Conservation (phyloP, 129 eudicot species). For the Artemisia tridentata region DNA sequence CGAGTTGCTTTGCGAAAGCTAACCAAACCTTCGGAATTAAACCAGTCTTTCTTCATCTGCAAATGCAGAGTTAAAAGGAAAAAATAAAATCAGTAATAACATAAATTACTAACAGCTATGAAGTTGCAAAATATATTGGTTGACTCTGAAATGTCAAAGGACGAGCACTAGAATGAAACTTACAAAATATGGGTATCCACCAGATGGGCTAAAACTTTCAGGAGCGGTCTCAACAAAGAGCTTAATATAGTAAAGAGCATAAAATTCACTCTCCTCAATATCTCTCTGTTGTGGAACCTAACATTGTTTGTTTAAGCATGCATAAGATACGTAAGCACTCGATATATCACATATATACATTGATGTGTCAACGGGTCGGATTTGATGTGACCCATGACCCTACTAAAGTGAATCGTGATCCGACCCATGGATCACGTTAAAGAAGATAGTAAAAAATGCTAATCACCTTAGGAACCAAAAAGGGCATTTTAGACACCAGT, state of each 20-base stretch:
- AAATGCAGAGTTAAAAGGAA: slow-evolving; percentile 5
- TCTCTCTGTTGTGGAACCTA: slow-evolving; percentile 81
- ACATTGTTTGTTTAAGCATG: slow-evolving; percentile 4
- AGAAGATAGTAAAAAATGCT: not conserved
- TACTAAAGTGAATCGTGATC: not conserved
- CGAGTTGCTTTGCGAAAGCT: slow-evolving; percentile 34
- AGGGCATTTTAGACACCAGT: slow-evolving; percentile 50
- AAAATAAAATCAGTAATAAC: not conserved
- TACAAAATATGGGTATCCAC: slow-evolving; percentile 71
- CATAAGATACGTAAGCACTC: too few relatives aligned
- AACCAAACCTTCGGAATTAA: slow-evolving; percentile 33
- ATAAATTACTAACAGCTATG: not conserved
- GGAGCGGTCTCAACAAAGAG: slow-evolving; percentile 60
- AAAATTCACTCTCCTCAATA: slow-evolving; percentile 46
- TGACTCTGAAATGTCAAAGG: slow-evolving; percentile 13
- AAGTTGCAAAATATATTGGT: slow-evolving; percentile 1
- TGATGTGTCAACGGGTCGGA: too few relatives aligned
- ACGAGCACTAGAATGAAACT: slow-evolving; percentile 25
- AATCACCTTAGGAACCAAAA: slow-evolving; percentile 69
- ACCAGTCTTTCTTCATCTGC: slow-evolving; percentile 68
- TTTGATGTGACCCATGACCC: too few relatives aligned
- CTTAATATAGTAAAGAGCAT: slow-evolving; percentile 55
- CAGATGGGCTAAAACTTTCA: slow-evolving; percentile 43
- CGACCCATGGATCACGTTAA: slow-evolving; percentile 4
- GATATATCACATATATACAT: too few relatives aligned